Base-by-base conservation (phyloP, 2,329 filamentous ascomycete genomes). In the Neonectria magnoliae region DNA sequence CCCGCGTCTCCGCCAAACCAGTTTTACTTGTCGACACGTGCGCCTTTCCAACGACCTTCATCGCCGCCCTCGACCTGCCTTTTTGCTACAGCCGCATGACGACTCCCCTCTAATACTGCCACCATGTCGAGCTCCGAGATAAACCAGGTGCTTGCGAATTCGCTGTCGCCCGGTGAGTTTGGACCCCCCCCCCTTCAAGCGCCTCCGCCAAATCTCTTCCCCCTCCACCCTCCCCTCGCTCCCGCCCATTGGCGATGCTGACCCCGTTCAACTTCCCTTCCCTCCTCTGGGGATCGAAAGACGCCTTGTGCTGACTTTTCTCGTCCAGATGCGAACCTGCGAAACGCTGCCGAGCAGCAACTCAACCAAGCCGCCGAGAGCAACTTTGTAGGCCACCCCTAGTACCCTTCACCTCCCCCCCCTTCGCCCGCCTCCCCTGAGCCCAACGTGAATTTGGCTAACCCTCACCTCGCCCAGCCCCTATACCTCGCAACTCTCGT, bases 101-200 rank as follows among this genome's bases (percentile, higher is more conserved):
- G 76, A 78, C 68, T 73, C 74, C 70, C 65, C 67, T 68, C 60
- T 66, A 71, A 71, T 74, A 76, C 77, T 76, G 75, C 78, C 80
- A 85, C 78, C 81, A 93, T 88, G 87, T 87, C 86, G 82, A 87
- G 85, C 85, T 84, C 97, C 92, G 93, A 98, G 85, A 97, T 98
- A 86, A 97, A 95, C 86, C 91, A 94, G 85, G 95, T 99, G 85
- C 92, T 99, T 86, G 90, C 93, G 83, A 95, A 94, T 86, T 98
- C 96, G 81, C 90, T 98, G 84, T 97, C 94, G 79, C 88, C 94
- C 79, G 95, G 96, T 98, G 85, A 81, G 91, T 82, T 71, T 51
- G 25, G 22, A n/a, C n/a, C 22, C 25, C 25, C 25, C 6, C 56
- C 42, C 56, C 42, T 41, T n/a, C 41, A 38, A 54, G 53, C 38